These are phyloP conservation scores for Cladosporium colombiae DNA, from an alignment of 2,329 filamentous ascomycete genomes.

Conservation along the genomic window DNA sequence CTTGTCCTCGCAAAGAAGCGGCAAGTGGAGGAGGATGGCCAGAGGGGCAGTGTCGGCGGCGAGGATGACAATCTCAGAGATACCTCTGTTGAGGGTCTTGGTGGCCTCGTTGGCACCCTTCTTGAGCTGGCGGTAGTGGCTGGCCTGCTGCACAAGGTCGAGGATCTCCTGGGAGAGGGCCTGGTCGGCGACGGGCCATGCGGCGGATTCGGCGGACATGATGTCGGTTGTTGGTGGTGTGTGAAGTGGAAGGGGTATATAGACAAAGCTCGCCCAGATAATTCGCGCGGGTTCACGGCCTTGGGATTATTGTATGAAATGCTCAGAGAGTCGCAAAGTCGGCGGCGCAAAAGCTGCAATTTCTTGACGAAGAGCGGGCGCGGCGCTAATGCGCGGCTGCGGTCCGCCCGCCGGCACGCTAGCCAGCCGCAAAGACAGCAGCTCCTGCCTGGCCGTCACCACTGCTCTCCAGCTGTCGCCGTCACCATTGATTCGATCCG, in stretches of 20 bases:
- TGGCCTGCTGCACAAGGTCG: conserved; percentile 64
- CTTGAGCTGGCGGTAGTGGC: conserved; percentile 68
- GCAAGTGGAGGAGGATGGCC: conserved; percentile 84
- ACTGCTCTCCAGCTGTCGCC: conserved; percentile 19
- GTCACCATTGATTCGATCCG: conserved; percentile 18
- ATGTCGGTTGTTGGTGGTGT: conserved; percentile 17
- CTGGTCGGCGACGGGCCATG: conserved; percentile 45
- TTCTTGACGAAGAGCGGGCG: conserved; percentile 12
- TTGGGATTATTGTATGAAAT: conserved; percentile 24
- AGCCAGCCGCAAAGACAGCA: not conserved
- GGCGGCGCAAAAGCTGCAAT: conserved; percentile 14
- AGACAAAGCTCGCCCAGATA: conserved; percentile 35
- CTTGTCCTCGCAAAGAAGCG: conserved; percentile 79
- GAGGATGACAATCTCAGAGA: conserved; percentile 84
- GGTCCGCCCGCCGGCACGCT: not conserved
- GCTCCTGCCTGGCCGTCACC: conserved; percentile 10
- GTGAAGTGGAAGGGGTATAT: conserved; percentile 26
- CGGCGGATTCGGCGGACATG: conserved; percentile 52
- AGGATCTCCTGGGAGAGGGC: conserved; percentile 53
- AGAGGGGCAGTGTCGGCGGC: conserved; percentile 86
- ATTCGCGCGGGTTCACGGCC: conserved; percentile 38
- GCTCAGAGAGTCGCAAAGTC: conserved; percentile 17
- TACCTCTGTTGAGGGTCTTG: conserved; percentile 89
- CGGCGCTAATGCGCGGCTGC: conserved; percentile 2
- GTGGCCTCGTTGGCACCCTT: conserved; percentile 73